Evolutionary conservation across 2,329 filamentous ascomycete species (phyloP), one percentile per base, ranked within the genome.

Genomic region (Ophiocordyceps sinensis): DNA sequence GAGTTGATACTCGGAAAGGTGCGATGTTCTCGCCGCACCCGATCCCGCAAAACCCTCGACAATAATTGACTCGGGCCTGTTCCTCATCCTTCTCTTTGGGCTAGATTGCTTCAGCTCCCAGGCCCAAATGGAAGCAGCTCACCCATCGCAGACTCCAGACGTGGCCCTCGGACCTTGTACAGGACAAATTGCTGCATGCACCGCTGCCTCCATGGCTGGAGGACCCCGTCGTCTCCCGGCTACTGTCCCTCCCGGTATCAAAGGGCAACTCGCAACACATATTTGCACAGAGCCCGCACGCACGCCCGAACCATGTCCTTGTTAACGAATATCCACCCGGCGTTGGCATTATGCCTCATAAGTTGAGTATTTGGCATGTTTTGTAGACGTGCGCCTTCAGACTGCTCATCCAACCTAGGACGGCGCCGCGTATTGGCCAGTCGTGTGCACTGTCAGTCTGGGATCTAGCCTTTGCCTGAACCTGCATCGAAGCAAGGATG

Each of bases 271-370:
- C 46, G 42, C 41, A 41, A 34, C 61, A 73, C 50, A 58, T 80
- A 7, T 80, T 80, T 51, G 57, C 60, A 15, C 56, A 67, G 17
- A 85, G 87, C 39, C 84, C 85, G 5, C 88, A 96, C 54, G 52
- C 66, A 15, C 69, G 67, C 4, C 85, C 89, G 3, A 98, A 96
- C 52, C 91, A 96, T 62, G 85, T 94, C 37, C 69, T 96, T 31
- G 78, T 96, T 51, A 98, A 98, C 55, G 88, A 95, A 59, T 98
- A 96, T 59, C 70, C 71, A 1, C 77, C 85, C 0, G 85, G 85
- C 2, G 76, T 94, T 47, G 89, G 89, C n/a, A 96, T 96, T 49
- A 94, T 95, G 85, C 80, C 88, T 37, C 89, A 96, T 59, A 91
- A 95, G 66, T 58, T 63, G 52, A 59, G 59, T 62, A 52, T 44